Evolutionary conservation across 176 grass and related monocot genomes (phyloP), one percentile per base, ranked within the genome.

Genomic region (Tillandsia leiboldiana): DNA sequence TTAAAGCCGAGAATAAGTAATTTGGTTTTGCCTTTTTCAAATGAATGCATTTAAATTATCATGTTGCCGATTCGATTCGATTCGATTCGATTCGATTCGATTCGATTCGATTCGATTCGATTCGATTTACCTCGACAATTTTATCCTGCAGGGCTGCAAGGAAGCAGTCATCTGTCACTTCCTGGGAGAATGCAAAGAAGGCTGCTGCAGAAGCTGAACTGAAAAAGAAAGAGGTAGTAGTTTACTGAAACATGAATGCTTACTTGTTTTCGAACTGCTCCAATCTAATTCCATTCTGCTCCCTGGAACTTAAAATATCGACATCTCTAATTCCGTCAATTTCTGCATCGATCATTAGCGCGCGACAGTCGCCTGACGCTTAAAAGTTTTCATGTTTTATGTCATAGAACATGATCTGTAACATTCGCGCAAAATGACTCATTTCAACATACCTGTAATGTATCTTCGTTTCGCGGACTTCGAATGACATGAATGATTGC

Each of bases 111-210:
- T 76, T 66, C 50, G 42, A n/a, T 67, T 64, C 24, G 8, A 56
- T 76, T 66, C 50, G 53, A n/a, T 67, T 64, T 54, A 28, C 6
- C 66, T 11, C 13, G 13, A 27, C 28, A 11, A 2, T 0, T 6
- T 27, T 66, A 6, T 77, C 26, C 68, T 58, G 66, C 72, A 97
- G 93, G 78, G 81, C 76, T 15, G 62, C 64, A 65, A 97, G 87
- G 82, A 87, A 97, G 77, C 28, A 83, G n/a, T 83, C 81, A n/a
- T 12, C 68, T 26, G 83, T 97, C 77, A 66, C 86, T 76, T 80
- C 89, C 51, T 90, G 89, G 89, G 93, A 97, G 79, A 97, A 97
- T 76, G 71, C 89, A 67, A 85, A 87, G 57, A 85, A 78, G 65
- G 89, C 89, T 69, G 28, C 64, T 48, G 29, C 83, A 57, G 86